Evolutionary conservation across 306 rosid species (phyloP).

Genomic region (Vicia sativa): DNA sequence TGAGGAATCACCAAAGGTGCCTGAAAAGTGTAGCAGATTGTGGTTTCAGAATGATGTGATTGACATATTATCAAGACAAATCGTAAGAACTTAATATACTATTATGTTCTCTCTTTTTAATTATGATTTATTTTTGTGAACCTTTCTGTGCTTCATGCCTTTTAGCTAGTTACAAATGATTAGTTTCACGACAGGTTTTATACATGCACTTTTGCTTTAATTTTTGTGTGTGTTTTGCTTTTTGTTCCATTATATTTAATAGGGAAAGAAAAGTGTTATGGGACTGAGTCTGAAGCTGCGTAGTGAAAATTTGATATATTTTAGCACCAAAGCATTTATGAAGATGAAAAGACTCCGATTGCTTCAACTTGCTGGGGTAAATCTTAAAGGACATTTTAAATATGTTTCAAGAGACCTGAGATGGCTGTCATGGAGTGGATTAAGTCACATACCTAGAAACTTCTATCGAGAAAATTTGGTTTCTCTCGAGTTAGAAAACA

Average conservation of each 20-base stretch:
- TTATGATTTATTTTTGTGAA: too few species aligned
- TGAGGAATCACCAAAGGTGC: neutral
- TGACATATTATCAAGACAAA: neutral
- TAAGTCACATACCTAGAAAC: neutral
- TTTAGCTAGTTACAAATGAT: neutral
- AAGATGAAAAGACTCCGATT: neutral
- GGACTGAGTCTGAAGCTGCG: neutral
- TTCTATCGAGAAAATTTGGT: slow-evolving; percentile 25
- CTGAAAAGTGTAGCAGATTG: neutral
- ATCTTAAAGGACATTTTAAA: neutral
- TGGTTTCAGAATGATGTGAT: neutral
- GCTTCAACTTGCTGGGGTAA: neutral
- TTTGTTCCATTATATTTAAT: neutral
- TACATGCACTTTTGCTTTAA: neutral
- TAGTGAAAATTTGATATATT: neutral
- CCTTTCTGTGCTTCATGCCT: neutral
- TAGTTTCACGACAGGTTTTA: neutral
- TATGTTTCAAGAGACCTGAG: neutral
- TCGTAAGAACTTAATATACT: neutral
- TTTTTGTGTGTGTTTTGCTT: neutral
- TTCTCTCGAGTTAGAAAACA: slow-evolving; percentile 25
- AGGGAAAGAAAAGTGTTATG: neutral
- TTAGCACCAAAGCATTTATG: neutral
- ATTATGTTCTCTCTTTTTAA: neutral
- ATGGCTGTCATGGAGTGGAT: neutral